A percentile compares a stretch with the other conserved stretches of the same genome.
These are phyloP conservation scores for Epicoccum nigrum DNA, from an alignment of 2,329 filamentous ascomycete genomes.

Conservation along the genomic window DNA sequence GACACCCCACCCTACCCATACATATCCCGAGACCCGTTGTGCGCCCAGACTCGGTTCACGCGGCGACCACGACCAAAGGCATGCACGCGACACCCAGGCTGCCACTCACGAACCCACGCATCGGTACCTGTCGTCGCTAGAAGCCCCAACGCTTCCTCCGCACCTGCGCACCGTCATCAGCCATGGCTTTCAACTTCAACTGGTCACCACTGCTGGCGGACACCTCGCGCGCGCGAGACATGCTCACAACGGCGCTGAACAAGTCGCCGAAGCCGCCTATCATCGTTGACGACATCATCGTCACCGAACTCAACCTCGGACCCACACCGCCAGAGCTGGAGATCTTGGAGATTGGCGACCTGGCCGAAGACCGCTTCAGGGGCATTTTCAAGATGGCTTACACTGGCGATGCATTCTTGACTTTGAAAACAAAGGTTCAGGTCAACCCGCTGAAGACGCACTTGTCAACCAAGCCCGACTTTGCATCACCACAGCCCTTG, in stretches of 20 bases:
- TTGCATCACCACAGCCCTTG: conserved; percentile 89
- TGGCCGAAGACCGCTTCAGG: conserved; percentile 94
- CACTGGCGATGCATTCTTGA: conserved; percentile 91
- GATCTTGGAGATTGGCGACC: conserved; percentile 95
- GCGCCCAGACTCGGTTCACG: conserved; percentile 39
- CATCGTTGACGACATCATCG: conserved; percentile 98
- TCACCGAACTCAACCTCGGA: conserved; percentile 96
- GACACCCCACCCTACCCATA: conserved; percentile 16
- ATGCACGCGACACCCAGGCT: conserved; percentile 46
- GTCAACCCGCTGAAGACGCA: conserved; percentile 98
- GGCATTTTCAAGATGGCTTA: conserved; percentile 99
- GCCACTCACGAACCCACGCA: conserved; percentile 29
- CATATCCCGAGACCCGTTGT: conserved; percentile 13
- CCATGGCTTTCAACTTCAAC: conserved; percentile 99
- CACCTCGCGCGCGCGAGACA: conserved; percentile 87
- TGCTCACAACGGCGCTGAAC: conserved; percentile 93
- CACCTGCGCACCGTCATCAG: conserved; percentile 9
- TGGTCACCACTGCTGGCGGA: conserved; percentile 99
- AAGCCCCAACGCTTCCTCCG: conserved; percentile 25
- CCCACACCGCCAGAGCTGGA: conserved; percentile 93
- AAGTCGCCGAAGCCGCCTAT: conserved; percentile 98
- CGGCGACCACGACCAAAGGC: conserved; percentile 37
- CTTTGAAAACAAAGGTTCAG: conserved; percentile 93
- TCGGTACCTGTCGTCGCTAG: conserved; percentile 23
- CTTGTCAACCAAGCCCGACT: conserved; percentile 85